phyloP scores from a whole-genome alignment of 108 stramenopile species.

The Aurantiochytrium sp. region DNA sequence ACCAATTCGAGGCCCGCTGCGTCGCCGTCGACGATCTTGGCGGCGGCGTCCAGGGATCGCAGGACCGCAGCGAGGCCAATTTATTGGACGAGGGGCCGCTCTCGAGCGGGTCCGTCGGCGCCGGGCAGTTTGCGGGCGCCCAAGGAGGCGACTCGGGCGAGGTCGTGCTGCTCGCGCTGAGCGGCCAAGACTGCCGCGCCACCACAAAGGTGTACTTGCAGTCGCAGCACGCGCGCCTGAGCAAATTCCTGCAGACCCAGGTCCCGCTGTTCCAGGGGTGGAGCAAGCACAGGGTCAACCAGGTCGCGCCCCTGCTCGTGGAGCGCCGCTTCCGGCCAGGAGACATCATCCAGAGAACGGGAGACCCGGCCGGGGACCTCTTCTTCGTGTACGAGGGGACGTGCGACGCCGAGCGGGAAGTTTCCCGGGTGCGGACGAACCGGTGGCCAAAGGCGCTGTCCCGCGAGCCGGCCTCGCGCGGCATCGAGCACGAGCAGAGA shows the following conservation, averaged over 20 bases:
- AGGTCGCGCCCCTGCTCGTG: not conserved
- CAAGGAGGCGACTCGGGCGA: too few relatives aligned
- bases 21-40: not conserved
- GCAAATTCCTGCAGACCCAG: slow-evolving; percentile 22
- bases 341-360: not conserved
- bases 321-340: not conserved
- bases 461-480: not conserved
- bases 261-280: not conserved
- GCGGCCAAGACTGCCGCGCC: not conserved
- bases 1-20: not conserved
- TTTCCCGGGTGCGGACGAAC: not conserved
- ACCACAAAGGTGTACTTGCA: not conserved
- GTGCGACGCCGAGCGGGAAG: not conserved
- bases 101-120: too few relatives aligned
- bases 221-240: not conserved
- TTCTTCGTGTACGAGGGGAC: not conserved
- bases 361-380: slow-evolving; percentile 11
- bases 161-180: not conserved
- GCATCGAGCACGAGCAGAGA: not conserved
- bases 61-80: not conserved
- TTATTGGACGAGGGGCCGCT: too few relatives aligned
- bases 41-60: not conserved
- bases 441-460: not conserved
- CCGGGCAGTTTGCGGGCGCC: too few relatives aligned
- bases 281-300: slow-evolving; percentile 18